Base-by-base conservation (phyloP, 495 filamentous ascomycete genomes). In the Penicillium crystallinum region DNA sequence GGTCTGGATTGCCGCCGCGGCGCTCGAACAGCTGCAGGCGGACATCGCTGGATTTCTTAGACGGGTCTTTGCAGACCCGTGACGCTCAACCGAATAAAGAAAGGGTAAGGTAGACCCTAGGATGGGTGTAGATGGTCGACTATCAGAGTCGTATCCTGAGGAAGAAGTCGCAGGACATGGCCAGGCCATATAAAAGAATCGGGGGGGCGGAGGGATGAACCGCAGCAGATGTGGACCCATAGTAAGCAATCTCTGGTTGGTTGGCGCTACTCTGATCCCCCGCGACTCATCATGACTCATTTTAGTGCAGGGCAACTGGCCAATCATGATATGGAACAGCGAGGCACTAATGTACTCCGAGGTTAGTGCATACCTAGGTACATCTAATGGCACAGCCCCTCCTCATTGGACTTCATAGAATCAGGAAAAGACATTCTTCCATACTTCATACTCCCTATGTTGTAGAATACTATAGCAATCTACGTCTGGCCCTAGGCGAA, bases 271-370 rank as follows among this genome's bases (percentile, higher is more conserved):
- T 34, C 44, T 23, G 47, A 14, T 38, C 37, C 30, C 31, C 18
- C 36, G 49, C 27, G 60, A 66, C 57, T 66, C 63, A 66, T 54
- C 14, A 49, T 66, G 63, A 66, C 63, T 66, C 63, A 66, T 66
- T 65, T 65, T 65, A 64, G 63, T 25, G 63, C 30, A 0, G 15
- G 19, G 10, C 5, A 4, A 43, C 35, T 35, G 45, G 14, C 61
- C 61, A 53, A 55, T 59, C 43, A 58, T 6, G 22, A 2, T 12
- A 9, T 4, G 3, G 2, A 1, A 18, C 3, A 11, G 6, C 0
- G 4, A 17, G 14, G 4, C n/a, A 7, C 46, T 37, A 48, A 48
- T 27, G 2, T 7, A 22, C 2, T 37, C 30, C 38, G n/a, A 48
- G 22, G 40, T 29, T 27, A 35, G 33, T 47, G 21, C 30, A 23